phyloP scores from a whole-genome alignment of 164 flowering plant genomes.

The Hamamelis virginiana region DNA sequence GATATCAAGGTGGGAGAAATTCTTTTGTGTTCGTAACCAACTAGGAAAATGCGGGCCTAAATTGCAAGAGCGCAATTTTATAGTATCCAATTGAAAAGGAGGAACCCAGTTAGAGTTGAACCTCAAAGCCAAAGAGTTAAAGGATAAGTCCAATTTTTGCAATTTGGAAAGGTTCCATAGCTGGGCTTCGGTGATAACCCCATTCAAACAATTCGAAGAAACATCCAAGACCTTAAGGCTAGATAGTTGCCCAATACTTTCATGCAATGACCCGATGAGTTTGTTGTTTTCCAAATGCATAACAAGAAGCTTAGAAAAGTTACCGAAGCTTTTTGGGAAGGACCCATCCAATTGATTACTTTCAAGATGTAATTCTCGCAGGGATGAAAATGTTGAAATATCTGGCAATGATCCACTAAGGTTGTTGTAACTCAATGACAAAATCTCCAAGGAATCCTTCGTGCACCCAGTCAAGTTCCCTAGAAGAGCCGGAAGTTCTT shows the following conservation, averaged over 20 bases:
- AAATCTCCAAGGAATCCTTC: too few species aligned
- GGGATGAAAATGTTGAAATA: neutral
- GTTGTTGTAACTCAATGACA: too few species aligned
- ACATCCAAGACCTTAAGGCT: neutral
- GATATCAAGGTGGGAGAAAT: too few species aligned
- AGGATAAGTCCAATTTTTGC: neutral
- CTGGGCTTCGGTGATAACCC: neutral
- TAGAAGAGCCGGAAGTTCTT: too few species aligned
- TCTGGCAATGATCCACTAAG: too few species aligned
- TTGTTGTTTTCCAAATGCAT: too few species aligned
- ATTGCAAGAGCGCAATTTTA: neutral
- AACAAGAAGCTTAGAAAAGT: too few species aligned
- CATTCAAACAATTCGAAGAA: neutral
- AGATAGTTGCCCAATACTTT: neutral
- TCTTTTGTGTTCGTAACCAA: neutral
- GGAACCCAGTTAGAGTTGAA: constrained; percentile 1
- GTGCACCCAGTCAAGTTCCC: too few species aligned
- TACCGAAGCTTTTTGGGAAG: too few species aligned
- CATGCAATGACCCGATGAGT: too few species aligned
- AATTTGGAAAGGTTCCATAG: neutral
- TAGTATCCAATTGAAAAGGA: neutral
- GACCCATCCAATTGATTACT: neutral
- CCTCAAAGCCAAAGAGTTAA: neutral
- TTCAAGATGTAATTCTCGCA: neutral
- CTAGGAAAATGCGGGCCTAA: neutral